Evolutionary conservation across 768 basidiomycete species (phyloP), one percentile per base, ranked within the genome.

Genomic region (Pulveroboletus sp.): DNA sequence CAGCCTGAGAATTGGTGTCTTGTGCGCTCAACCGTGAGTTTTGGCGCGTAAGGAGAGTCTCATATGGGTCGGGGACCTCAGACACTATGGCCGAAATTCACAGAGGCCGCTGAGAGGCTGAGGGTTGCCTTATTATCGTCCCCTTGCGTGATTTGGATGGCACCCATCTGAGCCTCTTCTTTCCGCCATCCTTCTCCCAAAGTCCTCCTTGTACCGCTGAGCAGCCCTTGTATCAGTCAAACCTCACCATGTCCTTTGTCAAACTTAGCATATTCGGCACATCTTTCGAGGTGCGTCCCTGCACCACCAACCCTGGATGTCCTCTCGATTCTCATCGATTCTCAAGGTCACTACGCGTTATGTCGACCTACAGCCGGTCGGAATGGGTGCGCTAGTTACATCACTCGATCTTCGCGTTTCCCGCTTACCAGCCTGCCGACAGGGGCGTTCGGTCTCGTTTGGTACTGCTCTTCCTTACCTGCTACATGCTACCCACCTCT

Each of bases 231-330:
- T 46, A 27, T 36, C 11, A 17, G 27, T 26, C 44, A 17, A 33
- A 17, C 6, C 37, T 39, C 49, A 47, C 46, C 47, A 91, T 93
- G 90, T 93, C 90, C 47, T 96, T 96, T 60, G 93, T 97, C 64
- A 97, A 97, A 74, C 89, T 98, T 63, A 89, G 86, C 73, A 98
- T 98, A 73, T 98, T 98, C 62, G 94, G 93, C 41, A 99, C 95
- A 56, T 96, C 94, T 47, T 94, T 95, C 72, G 93, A 95, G 83
- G 92, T 87, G 46, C 48, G 73, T 62, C 46, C 35, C 15, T 38
- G 27, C 50, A 35, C 42, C 42, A n/a, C 44, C 15, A 39, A 32
- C 39, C 14, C 48, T 37, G 46, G 57, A 66, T 61, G n/a, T 26
- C 30, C 46, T 54, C 39, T 52, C 44, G 57, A 61, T 60, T 41